Evolutionary conservation across 2,329 filamentous ascomycete genomes (phyloP).

Genomic region (Paecilomyces formosus): DNA sequence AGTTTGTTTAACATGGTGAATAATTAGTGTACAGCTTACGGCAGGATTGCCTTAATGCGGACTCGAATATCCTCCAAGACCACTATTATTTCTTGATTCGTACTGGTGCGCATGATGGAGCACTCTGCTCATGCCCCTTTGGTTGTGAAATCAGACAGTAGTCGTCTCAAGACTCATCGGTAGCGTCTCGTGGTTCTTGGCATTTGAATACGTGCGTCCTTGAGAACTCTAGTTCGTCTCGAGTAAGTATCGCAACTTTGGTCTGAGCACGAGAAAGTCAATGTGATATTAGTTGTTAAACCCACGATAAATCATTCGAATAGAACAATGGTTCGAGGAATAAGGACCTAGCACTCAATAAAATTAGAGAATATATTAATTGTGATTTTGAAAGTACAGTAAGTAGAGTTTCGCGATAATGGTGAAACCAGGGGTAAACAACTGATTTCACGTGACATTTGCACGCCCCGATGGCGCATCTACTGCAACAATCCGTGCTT

Average conservation of each 20-base stretch:
- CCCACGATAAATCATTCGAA: no score
- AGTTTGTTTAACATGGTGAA: neutral
- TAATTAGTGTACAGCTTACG: neutral
- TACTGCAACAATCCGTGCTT: neutral
- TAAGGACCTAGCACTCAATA: neutral
- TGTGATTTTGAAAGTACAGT: neutral
- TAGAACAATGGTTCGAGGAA: no score
- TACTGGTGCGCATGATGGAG: neutral
- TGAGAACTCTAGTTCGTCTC: neutral
- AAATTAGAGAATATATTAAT: neutral
- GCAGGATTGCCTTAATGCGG: neutral
- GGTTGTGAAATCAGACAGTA: neutral
- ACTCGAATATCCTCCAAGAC: neutral
- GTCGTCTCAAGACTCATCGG: neutral
- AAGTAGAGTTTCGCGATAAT: neutral
- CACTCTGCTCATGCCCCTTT: neutral
- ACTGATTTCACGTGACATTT: neutral
- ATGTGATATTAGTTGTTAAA: neutral
- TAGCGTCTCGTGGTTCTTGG: constrained; percentile 35
- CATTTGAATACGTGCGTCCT: neutral
- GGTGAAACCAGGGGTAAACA: neutral
- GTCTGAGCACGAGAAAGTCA: neutral
- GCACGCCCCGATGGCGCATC: neutral
- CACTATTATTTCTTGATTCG: neutral
- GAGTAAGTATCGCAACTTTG: neutral